These are phyloP conservation scores for Hypoxylon sp. DNA, from an alignment of 2,329 filamentous ascomycete species.

Conservation along the genomic window DNA sequence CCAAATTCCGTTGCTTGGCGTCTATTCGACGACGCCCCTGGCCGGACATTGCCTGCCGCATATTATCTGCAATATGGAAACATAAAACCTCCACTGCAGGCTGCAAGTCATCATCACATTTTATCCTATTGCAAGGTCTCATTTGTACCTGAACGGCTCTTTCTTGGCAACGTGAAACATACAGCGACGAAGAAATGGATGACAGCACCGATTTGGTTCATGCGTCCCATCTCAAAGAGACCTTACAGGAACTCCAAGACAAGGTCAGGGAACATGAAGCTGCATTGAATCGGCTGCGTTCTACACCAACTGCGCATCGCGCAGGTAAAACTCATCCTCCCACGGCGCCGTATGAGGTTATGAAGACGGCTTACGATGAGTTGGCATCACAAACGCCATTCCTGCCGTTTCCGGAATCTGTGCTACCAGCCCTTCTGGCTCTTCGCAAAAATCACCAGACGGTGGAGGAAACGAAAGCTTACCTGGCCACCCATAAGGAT, in stretches of 20 bases:
- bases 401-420: slow-evolving; percentile 76
- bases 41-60: slow-evolving; percentile 29
- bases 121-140: slow-evolving; percentile 18
- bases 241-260: slow-evolving; percentile 75
- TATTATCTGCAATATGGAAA: slow-evolving; percentile 34
- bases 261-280: slow-evolving; percentile 69
- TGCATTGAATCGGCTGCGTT: slow-evolving; percentile 57
- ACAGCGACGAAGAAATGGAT: slow-evolving; percentile 51
- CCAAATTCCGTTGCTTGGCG: slow-evolving; percentile 35
- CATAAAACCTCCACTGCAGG: slow-evolving; percentile 23
- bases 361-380: slow-evolving; percentile 77
- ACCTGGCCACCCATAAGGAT: slow-evolving; percentile 64
- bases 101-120: slow-evolving; percentile 33
- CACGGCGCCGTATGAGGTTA: slow-evolving; percentile 60
- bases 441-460: slow-evolving; percentile 76
- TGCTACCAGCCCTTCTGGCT: slow-evolving; percentile 79
- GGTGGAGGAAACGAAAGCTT: slow-evolving; percentile 74
- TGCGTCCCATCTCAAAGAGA: slow-evolving; percentile 73
- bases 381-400: slow-evolving; percentile 74
- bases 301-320: slow-evolving; percentile 34
- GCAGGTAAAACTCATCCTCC: slow-evolving; percentile 43
- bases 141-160: not conserved
- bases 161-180: slow-evolving; percentile 24
- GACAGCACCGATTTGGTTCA: slow-evolving; percentile 60
- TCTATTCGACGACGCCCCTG: slow-evolving; percentile 25